Percentiles rank a stretch among this genome's conserved stretches.
phyloP scores from a whole-genome alignment of 345 rosid species.

The Brassica napus region Da-Ae NC_063452.1:2164001-2164500 shows the following conservation, averaged over 20 bases:
- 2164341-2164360: constrained; percentile 4
- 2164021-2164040: neutral
- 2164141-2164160: neutral
- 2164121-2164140: neutral
- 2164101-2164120: neutral
- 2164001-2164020: neutral
- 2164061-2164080: neutral
- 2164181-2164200: constrained; percentile 10
- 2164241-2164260: constrained; percentile 21
- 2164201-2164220: constrained; percentile 26
- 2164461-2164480: neutral
- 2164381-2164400: neutral
- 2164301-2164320: constrained; percentile 15
- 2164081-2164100: neutral
- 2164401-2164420: neutral
- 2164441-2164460: neutral
- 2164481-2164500: neutral
- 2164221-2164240: constrained; percentile 27
- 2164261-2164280: constrained; percentile 14
- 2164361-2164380: constrained; percentile 2
- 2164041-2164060: neutral
- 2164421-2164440: neutral
- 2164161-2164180: neutral
- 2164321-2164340: neutral
- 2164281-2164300: constrained; percentile 13